Evolutionary conservation across 805 yeast species (phyloP).

Genomic region (Yamadazyma endophytica): DNA sequence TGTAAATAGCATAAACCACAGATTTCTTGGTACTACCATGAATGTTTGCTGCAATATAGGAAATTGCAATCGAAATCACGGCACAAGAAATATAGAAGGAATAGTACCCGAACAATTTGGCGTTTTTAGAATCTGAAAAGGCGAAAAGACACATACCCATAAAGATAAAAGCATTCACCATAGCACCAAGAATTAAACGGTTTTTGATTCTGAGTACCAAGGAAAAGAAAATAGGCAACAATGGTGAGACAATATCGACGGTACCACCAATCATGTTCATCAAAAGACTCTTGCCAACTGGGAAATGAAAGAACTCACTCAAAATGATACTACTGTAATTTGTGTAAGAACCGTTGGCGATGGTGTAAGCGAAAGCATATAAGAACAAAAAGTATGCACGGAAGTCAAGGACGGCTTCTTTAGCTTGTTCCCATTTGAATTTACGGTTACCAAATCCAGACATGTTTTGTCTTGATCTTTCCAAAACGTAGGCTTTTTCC

Average conservation of each 20-base stretch:
- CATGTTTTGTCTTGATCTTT: conserved; percentile 23
- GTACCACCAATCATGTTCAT: conserved; percentile 35
- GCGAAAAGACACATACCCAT: conserved; percentile 27
- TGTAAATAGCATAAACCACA: conserved; percentile 18
- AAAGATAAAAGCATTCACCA: conserved; percentile 15
- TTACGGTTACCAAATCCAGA: conserved; percentile 38
- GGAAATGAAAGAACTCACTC: too few species aligned
- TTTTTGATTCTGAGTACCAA: conserved; percentile 3
- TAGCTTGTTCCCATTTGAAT: conserved; percentile 31
- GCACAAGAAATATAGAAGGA: conserved; percentile 26
- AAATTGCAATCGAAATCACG: conserved; percentile 15
- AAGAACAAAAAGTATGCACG: conserved; percentile 30
- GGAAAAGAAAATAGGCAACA: conserved; percentile 13
- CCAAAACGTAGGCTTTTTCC: conserved; percentile 29
- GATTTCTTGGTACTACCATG: conserved; percentile 22
- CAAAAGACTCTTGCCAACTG: too few species aligned
- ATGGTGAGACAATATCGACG: conserved; percentile 23
- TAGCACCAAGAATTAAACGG: conserved; percentile 25
- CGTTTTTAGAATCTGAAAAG: conserved; percentile 20
- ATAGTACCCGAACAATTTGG: conserved; percentile 26
- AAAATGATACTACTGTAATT: too few species aligned
- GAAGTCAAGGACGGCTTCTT: conserved; percentile 29
- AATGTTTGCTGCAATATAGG: conserved; percentile 19
- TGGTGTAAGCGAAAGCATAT: too few species aligned
- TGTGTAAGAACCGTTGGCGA: too few species aligned